phyloP scores from a whole-genome alignment of 2,329 filamentous ascomycete genomes.

The Teratosphaeria destructans region DNA sequence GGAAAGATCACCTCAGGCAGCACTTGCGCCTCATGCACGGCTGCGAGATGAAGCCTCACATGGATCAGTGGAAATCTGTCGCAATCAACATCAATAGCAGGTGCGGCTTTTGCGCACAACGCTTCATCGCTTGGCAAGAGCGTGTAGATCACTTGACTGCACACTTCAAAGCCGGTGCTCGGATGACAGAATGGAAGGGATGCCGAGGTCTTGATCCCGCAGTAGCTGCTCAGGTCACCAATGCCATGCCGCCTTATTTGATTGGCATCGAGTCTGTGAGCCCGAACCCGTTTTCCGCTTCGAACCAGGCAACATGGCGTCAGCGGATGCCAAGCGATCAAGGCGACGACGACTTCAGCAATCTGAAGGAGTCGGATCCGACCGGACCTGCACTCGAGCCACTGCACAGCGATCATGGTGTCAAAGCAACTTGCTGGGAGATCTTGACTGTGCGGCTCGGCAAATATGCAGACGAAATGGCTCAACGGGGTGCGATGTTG shows the following conservation, averaged over 20 bases:
- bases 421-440: constrained; percentile 37
- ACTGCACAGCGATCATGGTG: neutral
- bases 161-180: constrained; percentile 44
- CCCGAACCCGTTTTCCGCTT: constrained; percentile 39
- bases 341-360: neutral
- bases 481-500: constrained; percentile 29
- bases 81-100: constrained; percentile 44
- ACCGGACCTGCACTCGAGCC: neutral
- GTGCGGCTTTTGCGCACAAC: constrained; percentile 43
- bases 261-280: constrained; percentile 38
- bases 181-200: constrained; percentile 46
- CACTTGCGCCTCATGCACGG: constrained; percentile 51
- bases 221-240: constrained; percentile 39
- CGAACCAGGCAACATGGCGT: constrained; percentile 17
- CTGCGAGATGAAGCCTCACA: constrained; percentile 50
- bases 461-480: constrained; percentile 32
- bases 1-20: constrained; percentile 53
- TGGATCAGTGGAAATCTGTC: constrained; percentile 55
- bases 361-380: neutral
- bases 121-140: constrained; percentile 41
- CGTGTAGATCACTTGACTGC: constrained; percentile 44
- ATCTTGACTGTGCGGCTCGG: constrained; percentile 38
- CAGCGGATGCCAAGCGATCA: neutral
- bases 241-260: constrained; percentile 43
- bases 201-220: constrained; percentile 42